Base-by-base conservation (phyloP, 345 rosid species). In the Gossypium arboreum region DNA sequence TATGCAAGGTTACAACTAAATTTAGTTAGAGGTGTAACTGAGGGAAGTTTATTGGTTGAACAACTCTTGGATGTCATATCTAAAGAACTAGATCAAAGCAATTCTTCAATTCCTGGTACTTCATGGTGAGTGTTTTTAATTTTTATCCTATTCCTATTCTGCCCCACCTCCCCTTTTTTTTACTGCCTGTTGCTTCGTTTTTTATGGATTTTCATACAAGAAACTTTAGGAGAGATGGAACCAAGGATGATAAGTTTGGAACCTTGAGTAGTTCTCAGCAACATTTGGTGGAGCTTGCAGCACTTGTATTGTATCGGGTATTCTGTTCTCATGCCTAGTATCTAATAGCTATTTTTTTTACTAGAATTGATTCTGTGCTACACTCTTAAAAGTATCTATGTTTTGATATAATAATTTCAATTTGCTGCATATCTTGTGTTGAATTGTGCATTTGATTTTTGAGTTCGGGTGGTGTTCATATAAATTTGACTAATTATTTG, bases 1-100 rank as follows among this genome's bases (percentile, higher is more conserved):
- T 92, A 94, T 80, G 92, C 90, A 34, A 90, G 88, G 81, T 76
- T 90, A 75, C 98, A 92, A 75, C 81, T 91, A 74, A 90, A 85
- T 83, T 83, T 92, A 80, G 81, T 84, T 43, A 88, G 94, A 80
- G 88, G 83, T 73, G 82, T 81, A 76, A 76, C 24, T 81, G 88
- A 88, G 76, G 86, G 81, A 62, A 84, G 86, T 78, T 80, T 79
- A 70, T 77, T 94, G 82, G 89, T 88, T 73, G 94, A 91, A 74
- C 94, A 91, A 83, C 87, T 94, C 78, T 79, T 88, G 77, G 95
- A 92, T 43, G 85, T 92, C 77, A 79, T 94, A 74, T 90, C 79
- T 77, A 92, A 86, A 85, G 98, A 94, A 60, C 88, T 94, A 72
- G 97, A 94, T 86, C 94, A 87, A 82, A 83, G 86, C 78, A 83